Base-by-base conservation (phyloP, 805 yeast species). In the Starmerella riodocensis region DNA sequence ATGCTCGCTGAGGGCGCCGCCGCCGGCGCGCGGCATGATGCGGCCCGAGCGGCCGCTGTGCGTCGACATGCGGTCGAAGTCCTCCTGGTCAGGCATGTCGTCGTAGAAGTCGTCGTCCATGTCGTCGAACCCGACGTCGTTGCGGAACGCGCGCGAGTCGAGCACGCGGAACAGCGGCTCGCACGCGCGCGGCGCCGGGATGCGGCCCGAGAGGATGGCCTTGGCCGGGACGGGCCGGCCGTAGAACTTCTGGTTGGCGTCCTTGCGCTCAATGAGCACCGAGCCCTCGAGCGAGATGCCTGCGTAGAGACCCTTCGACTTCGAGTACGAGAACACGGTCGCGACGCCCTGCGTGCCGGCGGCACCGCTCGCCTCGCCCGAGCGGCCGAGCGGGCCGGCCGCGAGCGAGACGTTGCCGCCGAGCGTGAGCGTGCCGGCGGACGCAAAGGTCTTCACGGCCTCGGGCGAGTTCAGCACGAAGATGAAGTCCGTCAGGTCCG, bases 241-340 rank as follows among this genome's bases (percentile, higher is more conserved):
- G 57, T 88, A 88, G 56, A 88, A 88, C 62, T 88, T 88, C 55
- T 94, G 70, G 61, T 88, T 88, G 21, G 97, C 94, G 53, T 91
- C 97, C 62, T 97, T 74, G 65, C 98, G 79, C 62, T 91, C 98
- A n/a, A 91, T 69, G 42, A 91, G 74, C 13, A 88, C 94, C 1
- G 96, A 85, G 23, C 98, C 98, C 63, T 88, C 98, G 37, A 88
- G 70, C 1, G 97, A 88, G 16, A 88, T 93, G 55, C 98, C 98
- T 0, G 98, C 98, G 63, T 83, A 88, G 36, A 91, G 69, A 47
- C 98, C 98, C 60, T 91, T 88, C 3, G 95, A 85, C 61, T 91
- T 88, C 11, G 96, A 83, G 62, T 91, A 88, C 1, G 96, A 66
- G 57, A 88, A 88, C 14, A 88, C 78, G 6, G 97, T 93, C 4